A percentile compares a stretch with the other conserved stretches of the same genome.
Evolutionary conservation across 1,284 basidiomycete genomes (phyloP).

Genomic region (Fomitiporia mediterranea): DNA sequence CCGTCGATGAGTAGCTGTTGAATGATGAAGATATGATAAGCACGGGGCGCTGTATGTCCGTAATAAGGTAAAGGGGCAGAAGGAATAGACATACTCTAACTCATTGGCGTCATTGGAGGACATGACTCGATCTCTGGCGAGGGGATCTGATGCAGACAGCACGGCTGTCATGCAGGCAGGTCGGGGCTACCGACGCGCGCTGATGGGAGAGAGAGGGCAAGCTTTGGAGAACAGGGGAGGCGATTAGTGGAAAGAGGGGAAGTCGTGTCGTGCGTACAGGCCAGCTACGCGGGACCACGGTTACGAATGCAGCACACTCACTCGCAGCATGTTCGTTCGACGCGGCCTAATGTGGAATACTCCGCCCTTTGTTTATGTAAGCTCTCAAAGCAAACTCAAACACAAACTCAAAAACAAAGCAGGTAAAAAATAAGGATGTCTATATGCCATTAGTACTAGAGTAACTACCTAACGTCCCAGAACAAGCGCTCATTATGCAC

Average conservation of each 20-base stretch:
- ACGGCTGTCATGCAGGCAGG: constrained; percentile 54
- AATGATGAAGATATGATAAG: constrained; percentile 4
- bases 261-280: neutral
- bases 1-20: constrained; percentile 44
- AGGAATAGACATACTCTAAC: constrained; percentile 42
- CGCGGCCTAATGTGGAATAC: neutral
- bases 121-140: constrained; percentile 55
- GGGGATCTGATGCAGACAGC: constrained; percentile 51
- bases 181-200: constrained; percentile 1
- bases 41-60: constrained; percentile 5
- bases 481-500: too few species aligned
- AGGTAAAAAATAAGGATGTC: too few species aligned
- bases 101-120: constrained; percentile 55
- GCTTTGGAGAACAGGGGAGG: neutral
- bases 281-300: neutral
- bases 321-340: neutral
- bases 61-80: constrained; percentile 11
- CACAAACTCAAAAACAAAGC: neutral
- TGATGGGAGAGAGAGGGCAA: neutral
- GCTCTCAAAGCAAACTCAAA: neutral
- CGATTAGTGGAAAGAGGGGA: neutral
- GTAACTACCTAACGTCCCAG: constrained; percentile 12
- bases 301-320: too few species aligned
- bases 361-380: constrained; percentile 4
- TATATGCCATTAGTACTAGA: constrained; percentile 19